phyloP scores from a whole-genome alignment of 1,139 yeast species.

The Blastobotrys aristatus region DNA sequence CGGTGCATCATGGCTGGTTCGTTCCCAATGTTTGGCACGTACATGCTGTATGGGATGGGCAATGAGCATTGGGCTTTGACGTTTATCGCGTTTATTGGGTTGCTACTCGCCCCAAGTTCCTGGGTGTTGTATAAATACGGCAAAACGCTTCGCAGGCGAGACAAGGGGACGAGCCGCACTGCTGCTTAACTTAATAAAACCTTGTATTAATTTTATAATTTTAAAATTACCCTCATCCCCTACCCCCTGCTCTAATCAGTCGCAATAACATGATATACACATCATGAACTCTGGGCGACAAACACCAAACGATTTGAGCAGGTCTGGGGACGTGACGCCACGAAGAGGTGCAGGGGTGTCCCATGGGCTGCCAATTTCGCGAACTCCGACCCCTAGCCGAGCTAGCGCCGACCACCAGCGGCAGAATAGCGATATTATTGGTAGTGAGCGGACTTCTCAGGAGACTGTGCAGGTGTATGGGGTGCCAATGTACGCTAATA shows the following conservation, averaged over 20 bases:
- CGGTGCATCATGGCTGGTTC: slow-evolving; percentile 51
- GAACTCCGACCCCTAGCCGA: neutral
- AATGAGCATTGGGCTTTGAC: slow-evolving; percentile 29
- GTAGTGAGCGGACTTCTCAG: too few relatives aligned
- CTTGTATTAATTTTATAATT: too few relatives aligned
- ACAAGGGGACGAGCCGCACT: slow-evolving; percentile 66
- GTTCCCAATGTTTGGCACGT: slow-evolving; percentile 63
- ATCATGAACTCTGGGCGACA: too few relatives aligned
- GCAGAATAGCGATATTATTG: neutral
- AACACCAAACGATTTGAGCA: too few relatives aligned
- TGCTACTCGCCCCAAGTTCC: slow-evolving; percentile 7
- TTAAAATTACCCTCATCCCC: too few relatives aligned
- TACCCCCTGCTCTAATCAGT: too few relatives aligned
- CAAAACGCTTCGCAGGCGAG: slow-evolving; percentile 18
- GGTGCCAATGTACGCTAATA: neutral
- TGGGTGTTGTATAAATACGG: slow-evolving; percentile 18
- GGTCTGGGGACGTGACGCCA: neutral
- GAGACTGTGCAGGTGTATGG: slow-evolving; percentile 2
- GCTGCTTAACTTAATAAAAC: too few relatives aligned
- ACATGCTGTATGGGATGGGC: slow-evolving; percentile 52
- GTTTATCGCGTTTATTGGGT: slow-evolving; percentile 5
- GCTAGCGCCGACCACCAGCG: neutral
- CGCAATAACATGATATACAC: too few relatives aligned
- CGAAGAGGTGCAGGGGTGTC: slow-evolving; percentile 2
- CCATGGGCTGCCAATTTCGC: neutral